These are phyloP conservation scores for Suhomyces kilbournensis DNA, from an alignment of 805 yeast genomes.

Conservation along the genomic window DNA sequence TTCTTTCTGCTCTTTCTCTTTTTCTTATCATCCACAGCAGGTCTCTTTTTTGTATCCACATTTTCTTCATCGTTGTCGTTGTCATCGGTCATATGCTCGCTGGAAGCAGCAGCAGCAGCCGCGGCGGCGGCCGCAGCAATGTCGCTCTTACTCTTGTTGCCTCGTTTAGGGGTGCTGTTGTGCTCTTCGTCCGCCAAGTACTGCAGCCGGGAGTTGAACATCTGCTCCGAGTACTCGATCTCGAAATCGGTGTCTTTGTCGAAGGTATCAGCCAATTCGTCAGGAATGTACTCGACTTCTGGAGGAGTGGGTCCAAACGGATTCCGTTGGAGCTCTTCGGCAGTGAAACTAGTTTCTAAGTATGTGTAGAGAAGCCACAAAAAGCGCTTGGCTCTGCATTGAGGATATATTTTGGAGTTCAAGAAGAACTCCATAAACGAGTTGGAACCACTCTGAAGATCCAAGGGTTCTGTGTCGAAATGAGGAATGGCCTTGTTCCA, in stretches of 20 bases:
- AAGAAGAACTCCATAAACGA: constrained; percentile 75
- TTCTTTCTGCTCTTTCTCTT: constrained; percentile 4
- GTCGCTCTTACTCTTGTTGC: constrained; percentile 28
- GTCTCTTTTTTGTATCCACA: constrained; percentile 5
- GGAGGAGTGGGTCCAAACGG: constrained; percentile 54
- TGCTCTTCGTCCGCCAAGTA: constrained; percentile 41
- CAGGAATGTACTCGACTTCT: constrained; percentile 26
- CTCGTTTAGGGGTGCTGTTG: constrained; percentile 30
- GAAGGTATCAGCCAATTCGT: constrained; percentile 23
- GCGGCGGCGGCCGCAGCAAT: constrained; percentile 3
- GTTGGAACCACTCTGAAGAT: constrained; percentile 15
- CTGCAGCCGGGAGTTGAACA: constrained; percentile 43
- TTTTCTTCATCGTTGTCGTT: constrained; percentile 8
- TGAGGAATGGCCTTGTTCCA: constrained; percentile 48
- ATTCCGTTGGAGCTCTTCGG: constrained; percentile 48
- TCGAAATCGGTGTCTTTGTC: constrained; percentile 51
- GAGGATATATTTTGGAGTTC: constrained; percentile 57
- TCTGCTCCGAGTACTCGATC: constrained; percentile 44
- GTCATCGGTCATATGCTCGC: constrained; percentile 5
- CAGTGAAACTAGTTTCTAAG: constrained; percentile 65
- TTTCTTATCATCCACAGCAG: constrained; percentile 4
- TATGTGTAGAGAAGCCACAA: constrained; percentile 82
- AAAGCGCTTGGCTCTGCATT: constrained; percentile 66
- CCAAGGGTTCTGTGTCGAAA: constrained; percentile 12
- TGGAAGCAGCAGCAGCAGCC: not conserved